Evolutionary conservation across 1,284 basidiomycete species (phyloP).

Genomic region (Cronartium quercuum): DNA sequence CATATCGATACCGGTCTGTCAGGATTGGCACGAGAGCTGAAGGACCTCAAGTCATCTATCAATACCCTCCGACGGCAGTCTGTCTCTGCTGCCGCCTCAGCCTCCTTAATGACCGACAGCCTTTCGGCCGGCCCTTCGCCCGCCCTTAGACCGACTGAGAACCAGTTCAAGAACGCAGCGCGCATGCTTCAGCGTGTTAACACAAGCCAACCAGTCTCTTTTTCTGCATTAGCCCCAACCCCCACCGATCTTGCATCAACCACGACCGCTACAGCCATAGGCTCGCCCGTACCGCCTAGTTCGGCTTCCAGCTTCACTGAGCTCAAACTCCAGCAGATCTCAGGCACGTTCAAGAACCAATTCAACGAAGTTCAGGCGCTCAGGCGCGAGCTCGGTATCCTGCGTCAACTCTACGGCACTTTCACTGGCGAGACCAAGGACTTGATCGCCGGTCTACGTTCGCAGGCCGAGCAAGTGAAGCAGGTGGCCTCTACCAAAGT

Average conservation of each 20-base stretch:
- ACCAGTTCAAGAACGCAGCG: conserved; percentile 64
- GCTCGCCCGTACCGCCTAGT: conserved; percentile 31
- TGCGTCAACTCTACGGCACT: conserved; percentile 88
- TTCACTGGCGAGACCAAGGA: conserved; percentile 86
- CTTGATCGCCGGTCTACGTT: conserved; percentile 66
- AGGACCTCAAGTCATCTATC: conserved; percentile 72
- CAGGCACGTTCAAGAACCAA: conserved; percentile 77
- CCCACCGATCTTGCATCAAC: background rate
- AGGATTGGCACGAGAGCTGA: conserved; percentile 77
- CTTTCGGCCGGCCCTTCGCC: conserved; percentile 55
- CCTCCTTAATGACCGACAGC: background rate
- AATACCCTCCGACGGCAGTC: conserved; percentile 54
- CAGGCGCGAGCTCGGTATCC: conserved; percentile 81
- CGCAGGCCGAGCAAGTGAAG: conserved; percentile 77
- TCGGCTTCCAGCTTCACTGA: conserved; percentile 9
- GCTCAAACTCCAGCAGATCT: conserved; percentile 58
- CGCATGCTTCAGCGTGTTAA: conserved; percentile 51
- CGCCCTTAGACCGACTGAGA: conserved; percentile 62
- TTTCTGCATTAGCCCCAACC: background rate
- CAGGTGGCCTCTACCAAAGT: conserved; percentile 70
- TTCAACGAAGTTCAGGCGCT: conserved; percentile 91
- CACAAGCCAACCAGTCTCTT: conserved; percentile 1
- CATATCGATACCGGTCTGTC: conserved; percentile 89
- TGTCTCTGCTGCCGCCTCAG: conserved; percentile 45
- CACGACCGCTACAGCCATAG: conserved; percentile 16